These are phyloP conservation scores for Alternaria angustiovoidea DNA, from an alignment of 2,329 filamentous ascomycete species.

Conservation along the genomic window DNA sequence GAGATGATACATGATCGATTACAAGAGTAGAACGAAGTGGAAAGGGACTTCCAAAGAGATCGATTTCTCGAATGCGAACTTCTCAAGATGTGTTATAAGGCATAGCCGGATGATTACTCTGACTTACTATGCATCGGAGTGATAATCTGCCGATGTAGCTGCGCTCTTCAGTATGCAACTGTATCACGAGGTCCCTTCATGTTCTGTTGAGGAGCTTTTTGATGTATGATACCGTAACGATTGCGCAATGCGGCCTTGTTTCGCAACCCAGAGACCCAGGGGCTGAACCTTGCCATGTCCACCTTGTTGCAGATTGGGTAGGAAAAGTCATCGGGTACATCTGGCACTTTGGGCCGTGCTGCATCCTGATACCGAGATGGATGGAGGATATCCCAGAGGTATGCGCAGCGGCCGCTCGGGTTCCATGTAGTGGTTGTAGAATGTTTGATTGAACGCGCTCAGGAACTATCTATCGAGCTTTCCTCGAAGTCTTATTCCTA, in stretches of 20 bases:
- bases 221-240: not conserved
- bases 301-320: not conserved
- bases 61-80: not conserved
- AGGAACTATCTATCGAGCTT: no score
- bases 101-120: not conserved
- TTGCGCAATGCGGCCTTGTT: not conserved
- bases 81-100: not conserved
- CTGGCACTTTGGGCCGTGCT: not conserved
- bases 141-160: not conserved
- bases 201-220: no score
- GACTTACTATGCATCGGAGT: not conserved
- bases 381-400: not conserved
- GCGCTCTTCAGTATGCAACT: no score
- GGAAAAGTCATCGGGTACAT: not conserved
- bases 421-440: not conserved
- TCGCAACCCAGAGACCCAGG: not conserved
- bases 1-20: not conserved
- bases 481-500: not conserved
- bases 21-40: not conserved
- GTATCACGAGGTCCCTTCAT: not conserved
- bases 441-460: not conserved
- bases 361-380: not conserved
- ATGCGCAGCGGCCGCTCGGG: not conserved
- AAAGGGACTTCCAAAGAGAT: rapidly evolving
- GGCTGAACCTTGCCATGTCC: not conserved